These are phyloP conservation scores for Hanseniaspora osmophila DNA, from an alignment of 805 yeast genomes.

Conservation along the genomic window DNA sequence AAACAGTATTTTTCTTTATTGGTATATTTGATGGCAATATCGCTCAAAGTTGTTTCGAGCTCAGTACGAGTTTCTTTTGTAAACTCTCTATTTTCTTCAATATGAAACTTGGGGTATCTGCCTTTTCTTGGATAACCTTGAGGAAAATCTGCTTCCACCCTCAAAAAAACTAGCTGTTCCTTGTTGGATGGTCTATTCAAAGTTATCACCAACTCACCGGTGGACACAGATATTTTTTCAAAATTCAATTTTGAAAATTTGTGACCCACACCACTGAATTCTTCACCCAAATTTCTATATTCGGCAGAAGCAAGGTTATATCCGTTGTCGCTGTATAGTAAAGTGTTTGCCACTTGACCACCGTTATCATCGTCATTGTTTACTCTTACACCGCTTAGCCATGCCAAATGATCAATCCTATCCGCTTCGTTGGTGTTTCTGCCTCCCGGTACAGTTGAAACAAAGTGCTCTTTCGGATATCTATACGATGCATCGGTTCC, in stretches of 20 bases:
- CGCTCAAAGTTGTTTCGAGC: constrained; percentile 36
- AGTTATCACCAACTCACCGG: constrained; percentile 68
- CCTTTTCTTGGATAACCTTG: constrained; percentile 50
- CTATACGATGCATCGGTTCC: constrained; percentile 18
- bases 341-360: neutral
- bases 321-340: constrained; percentile 18
- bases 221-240: constrained; percentile 76
- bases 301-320: constrained; percentile 24
- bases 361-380: constrained; percentile 14
- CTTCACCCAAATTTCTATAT: constrained; percentile 73
- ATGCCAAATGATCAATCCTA: constrained; percentile 57
- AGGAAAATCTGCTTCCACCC: constrained; percentile 64
- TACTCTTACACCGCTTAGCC: constrained; percentile 88
- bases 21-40: constrained; percentile 44
- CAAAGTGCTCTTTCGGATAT: constrained; percentile 27
- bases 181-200: constrained; percentile 53
- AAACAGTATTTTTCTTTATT: constrained; percentile 51
- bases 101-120: constrained; percentile 36
- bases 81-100: constrained; percentile 72
- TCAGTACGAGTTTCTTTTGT: constrained; percentile 33
- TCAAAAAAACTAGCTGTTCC: constrained; percentile 40
- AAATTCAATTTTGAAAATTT: constrained; percentile 77
- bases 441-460: constrained; percentile 17
- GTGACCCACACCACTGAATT: constrained; percentile 75
- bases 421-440: constrained; percentile 13